Base-by-base conservation (phyloP, 495 filamentous ascomycete genomes). In the Lichina pygmaea region DNA sequence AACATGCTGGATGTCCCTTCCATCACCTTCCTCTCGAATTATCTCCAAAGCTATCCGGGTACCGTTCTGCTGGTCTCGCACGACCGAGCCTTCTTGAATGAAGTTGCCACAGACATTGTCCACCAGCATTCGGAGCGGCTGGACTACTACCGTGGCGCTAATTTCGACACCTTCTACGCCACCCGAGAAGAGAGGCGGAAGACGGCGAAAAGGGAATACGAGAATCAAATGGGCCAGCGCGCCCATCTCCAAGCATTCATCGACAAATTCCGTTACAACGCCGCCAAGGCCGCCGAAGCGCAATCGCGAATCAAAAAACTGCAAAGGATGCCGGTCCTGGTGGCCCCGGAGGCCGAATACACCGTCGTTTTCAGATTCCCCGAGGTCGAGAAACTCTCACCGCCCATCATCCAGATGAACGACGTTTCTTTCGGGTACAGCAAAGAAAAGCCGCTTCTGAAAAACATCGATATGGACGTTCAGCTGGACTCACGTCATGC, bases 1-100 rank as follows among this genome's bases (percentile, higher is more conserved):
- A 99, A 99, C 75, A 99, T 99, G 89, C 86, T 99, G 83, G 89
- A 99, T 61, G 89, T 95, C 49, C 91, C 89, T 7, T 95, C 91
- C n/a, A 95, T 95, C 52, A 93, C 89, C 44, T 99, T 95, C 74
- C 69, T 99, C 55, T 81, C 89, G 11, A 93, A 82, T 54, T 99
- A 99, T 53, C 79, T 99, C 6, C 83, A 93, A 56, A 65, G 66
- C 41, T 99, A 99, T 57, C 85, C 86, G 4, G 92, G 83, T 57
- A 95, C 89, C 7, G 71, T 99, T 16, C 71, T 99, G 8, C 91
- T 99, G 44, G 89, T 99, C 48, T 92, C 83, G 62, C 89, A 99
- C 75, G 89, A 99, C 72, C 72, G 89, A 68, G 85, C 91, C 4
- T 99, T 99, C 68, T 66, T 99, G 46, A 93, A 99, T 65, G 89